Evolutionary conservation across 768 basidiomycete species (phyloP).

Genomic region (Tricholoma sp.): DNA sequence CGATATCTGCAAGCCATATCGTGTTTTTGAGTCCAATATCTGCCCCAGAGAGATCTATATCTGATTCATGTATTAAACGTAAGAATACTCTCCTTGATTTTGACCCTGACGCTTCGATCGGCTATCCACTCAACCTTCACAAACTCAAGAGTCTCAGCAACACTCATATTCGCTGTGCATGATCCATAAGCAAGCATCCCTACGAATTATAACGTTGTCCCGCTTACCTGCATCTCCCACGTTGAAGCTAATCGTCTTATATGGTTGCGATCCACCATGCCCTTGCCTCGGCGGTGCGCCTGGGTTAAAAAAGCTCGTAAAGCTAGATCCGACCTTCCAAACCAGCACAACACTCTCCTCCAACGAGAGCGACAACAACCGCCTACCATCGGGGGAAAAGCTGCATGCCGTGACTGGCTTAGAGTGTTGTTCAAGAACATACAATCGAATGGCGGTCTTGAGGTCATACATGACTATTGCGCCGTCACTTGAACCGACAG

Average conservation of each 20-base stretch:
- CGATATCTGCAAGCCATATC: not conserved
- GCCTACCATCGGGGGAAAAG: slow-evolving; percentile 90
- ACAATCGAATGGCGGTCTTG: slow-evolving; percentile 91
- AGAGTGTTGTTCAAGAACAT: slow-evolving; percentile 90
- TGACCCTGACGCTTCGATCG: slow-evolving; percentile 77
- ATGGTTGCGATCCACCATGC: slow-evolving; percentile 75
- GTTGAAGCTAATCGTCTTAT: slow-evolving; percentile 82
- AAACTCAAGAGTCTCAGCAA: slow-evolving; percentile 61
- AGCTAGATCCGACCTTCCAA: slow-evolving; percentile 93
- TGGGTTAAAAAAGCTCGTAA: slow-evolving; percentile 85
- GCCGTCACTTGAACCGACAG: slow-evolving; percentile 92
- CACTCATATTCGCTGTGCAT: slow-evolving; percentile 31
- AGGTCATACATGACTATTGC: slow-evolving; percentile 95
- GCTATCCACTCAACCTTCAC: slow-evolving; percentile 83
- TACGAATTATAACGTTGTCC: not conserved
- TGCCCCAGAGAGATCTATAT: not conserved
- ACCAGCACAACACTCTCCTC: slow-evolving; percentile 82
- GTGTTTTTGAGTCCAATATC: not conserved
- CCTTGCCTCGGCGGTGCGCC: slow-evolving; percentile 93
- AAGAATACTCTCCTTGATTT: slow-evolving; percentile 75
- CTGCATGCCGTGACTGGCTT: slow-evolving; percentile 77
- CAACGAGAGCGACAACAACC: slow-evolving; percentile 82
- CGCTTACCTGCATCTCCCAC: slow-evolving; percentile 76
- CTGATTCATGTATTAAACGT: slow-evolving; percentile 75
- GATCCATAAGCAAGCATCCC: not conserved